Base-by-base conservation (phyloP, 164 flowering plant genomes). In the Liriodendron chinense region DNA sequence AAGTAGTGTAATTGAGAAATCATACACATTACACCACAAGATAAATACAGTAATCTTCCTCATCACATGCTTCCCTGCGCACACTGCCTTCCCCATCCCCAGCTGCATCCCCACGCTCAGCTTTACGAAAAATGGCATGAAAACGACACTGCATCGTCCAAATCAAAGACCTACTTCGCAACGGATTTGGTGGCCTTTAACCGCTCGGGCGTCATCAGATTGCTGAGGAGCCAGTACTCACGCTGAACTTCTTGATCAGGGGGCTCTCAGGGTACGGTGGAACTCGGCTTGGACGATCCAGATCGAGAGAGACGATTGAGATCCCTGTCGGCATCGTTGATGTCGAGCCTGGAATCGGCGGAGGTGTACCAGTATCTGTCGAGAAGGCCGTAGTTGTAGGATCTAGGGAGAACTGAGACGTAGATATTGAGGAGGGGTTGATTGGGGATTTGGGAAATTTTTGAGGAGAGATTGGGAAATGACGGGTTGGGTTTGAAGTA, bases 171-270 rank as follows among this genome's bases (percentile, higher is more conserved):
- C 87, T 96, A 70, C 66, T 63, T 83, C 5, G 97, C 97, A 69
- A 94, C 80, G 14, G 97, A 94, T n/a, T n/a, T n/a, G n/a, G n/a
- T 9, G 10, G 14, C 69, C 62, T 92, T 75, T 65, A 56, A 72
- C 7, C 81, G 80, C 65, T 78, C 83, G 1, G 91, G 86, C 3
- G 97, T 90, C 88, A 92, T 81, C 47, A 96, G 80, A 81, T 94
- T 97, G 1, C 97, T 97, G 82, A 88, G 63, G 76, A 92, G 82
- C 98, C 99, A 96, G 79, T 92, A 96, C 90, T 96, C 98, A 98
- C 96, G 65, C 97, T 92, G 87, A 94, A 96, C 83, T 96, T 98
- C 78, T 96, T 94, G 69, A 96, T 90, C 77, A 96, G n/a, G 3
- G n/a, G 99, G 72, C 84, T 96, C 78, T 94, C 94, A 0, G 99